phyloP scores from a whole-genome alignment of 2,329 filamentous ascomycete genomes.

The Scytalidium sp. region DNA sequence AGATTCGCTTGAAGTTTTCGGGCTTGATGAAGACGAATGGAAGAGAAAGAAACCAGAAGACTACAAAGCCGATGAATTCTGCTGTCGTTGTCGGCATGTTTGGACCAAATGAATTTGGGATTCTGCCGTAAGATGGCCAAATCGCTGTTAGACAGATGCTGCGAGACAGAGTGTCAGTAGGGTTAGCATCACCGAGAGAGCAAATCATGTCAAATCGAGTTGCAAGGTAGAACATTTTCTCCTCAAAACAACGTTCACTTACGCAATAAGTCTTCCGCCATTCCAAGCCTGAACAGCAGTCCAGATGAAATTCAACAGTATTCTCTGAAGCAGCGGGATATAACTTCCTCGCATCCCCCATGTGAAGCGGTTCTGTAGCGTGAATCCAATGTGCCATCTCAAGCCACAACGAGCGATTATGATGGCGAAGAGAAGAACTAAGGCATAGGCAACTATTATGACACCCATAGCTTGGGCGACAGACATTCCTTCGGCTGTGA shows the following conservation, averaged over 20 bases:
- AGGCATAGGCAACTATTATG: constrained; percentile 39
- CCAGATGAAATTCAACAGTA: constrained; percentile 49
- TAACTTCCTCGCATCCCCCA: constrained; percentile 48
- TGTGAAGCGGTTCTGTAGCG: constrained; percentile 45
- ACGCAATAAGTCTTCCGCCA: constrained; percentile 9
- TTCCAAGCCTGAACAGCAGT: constrained; percentile 39
- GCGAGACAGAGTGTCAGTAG: neutral
- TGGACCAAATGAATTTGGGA: constrained; percentile 13
- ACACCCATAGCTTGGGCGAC: constrained; percentile 45
- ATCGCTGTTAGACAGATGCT: constrained; percentile 11
- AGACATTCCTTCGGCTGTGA: constrained; percentile 38
- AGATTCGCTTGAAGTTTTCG: constrained; percentile 46
- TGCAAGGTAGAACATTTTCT: no score
- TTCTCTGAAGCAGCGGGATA: constrained; percentile 43
- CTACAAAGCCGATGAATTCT: constrained; percentile 11
- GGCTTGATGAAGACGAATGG: constrained; percentile 48
- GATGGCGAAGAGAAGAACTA: constrained; percentile 40
- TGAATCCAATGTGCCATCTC: constrained; percentile 49
- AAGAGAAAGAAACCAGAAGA: constrained; percentile 26
- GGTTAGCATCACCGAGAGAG: no score
- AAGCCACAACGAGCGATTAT: constrained; percentile 45
- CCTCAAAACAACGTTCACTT: neutral
- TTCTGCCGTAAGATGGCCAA: constrained; percentile 12
- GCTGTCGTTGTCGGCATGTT: constrained; percentile 9
- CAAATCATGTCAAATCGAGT: neutral